A percentile compares a stretch with the other conserved stretches of the same genome.
These are phyloP conservation scores for Cyberlindnera saturnus DNA, from an alignment of 805 yeast genomes.

Conservation along the genomic window DNA sequence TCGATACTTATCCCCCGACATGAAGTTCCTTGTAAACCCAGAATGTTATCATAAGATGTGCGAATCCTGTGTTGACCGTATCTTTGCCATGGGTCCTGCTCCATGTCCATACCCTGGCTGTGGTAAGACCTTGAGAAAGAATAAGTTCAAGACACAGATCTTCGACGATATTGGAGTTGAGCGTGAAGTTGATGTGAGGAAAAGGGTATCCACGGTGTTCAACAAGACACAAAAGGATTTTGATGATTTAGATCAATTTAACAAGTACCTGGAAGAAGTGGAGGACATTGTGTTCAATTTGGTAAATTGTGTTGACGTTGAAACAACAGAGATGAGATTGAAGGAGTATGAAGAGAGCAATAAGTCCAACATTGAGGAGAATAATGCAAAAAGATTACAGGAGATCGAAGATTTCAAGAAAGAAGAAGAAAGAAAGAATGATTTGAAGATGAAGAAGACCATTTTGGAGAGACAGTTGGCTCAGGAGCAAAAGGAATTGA, in stretches of 20 bases:
- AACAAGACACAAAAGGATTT: constrained; percentile 80
- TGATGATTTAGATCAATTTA: constrained; percentile 47
- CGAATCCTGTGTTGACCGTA: constrained; percentile 93
- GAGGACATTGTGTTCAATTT: constrained; percentile 78
- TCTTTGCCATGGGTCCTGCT: constrained; percentile 91
- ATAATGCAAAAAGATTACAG: constrained; percentile 64
- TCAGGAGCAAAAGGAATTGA: constrained; percentile 50
- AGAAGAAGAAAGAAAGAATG: constrained; percentile 64
- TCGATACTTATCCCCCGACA: constrained; percentile 86
- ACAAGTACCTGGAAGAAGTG: constrained; percentile 75
- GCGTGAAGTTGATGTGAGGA: constrained; percentile 85
- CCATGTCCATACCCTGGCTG: constrained; percentile 94
- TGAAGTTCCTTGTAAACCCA: constrained; percentile 88
- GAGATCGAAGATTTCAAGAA: constrained; percentile 61
- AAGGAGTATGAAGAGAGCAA: constrained; percentile 68
- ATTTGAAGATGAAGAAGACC: constrained; percentile 44
- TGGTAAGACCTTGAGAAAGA: constrained; percentile 79
- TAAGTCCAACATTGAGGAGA: constrained; percentile 67
- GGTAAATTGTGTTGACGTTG: constrained; percentile 62
- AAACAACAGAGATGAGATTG: constrained; percentile 59
- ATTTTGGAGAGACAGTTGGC: constrained; percentile 59
- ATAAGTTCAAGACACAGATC: constrained; percentile 84
- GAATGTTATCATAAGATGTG: constrained; percentile 98
- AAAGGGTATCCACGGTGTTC: constrained; percentile 67
- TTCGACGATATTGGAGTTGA: constrained; percentile 90